Base-by-base conservation (phyloP, 2,329 filamentous ascomycete genomes). In the Dothiorella sarmentorum region DNA sequence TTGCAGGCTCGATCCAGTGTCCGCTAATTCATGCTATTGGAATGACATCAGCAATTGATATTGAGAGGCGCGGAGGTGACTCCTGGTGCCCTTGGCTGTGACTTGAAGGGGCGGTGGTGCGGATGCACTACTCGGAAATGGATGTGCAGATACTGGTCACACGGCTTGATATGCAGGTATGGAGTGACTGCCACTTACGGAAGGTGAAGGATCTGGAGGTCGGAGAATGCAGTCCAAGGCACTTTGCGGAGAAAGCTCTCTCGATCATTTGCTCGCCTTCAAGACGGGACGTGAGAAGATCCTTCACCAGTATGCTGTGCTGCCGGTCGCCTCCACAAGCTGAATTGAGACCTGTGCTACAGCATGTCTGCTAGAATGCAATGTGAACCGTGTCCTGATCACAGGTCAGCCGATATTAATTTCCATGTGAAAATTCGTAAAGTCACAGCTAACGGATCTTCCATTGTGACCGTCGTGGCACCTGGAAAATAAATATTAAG, bases 261-360 rank as follows among this genome's bases (percentile, higher is more conserved):
- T 22, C 35, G 40, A 29, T 40, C 35, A 40, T 24, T 17, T 26
- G 47, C 22, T 10, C 31, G 17, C 20, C 15, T 22, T 29, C 24
- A 6, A 20, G 22, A 7, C 33, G 10, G 17, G 15, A 29, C 37
- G 18, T 17, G 22, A 22, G n/a, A 9, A 29, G 10, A 31, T 31
- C 29, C 29, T 53, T 13, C 7, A 42, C 33, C 24, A 40, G 35
- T 20, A 40, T 53, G 49, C 49, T 29, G 49, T 53, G 49, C 7
- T 10, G 22, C 31, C 31, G 13, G 18, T n/a, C n/a, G n/a, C 47
- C 9, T 17, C 35, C 35, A 53, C 15, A 40, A 53, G 35, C 35
- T 40, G 49, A 53, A 17, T 40, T 53, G 35, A 40, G 35, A 40
- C 49, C 22, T 18, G 49, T 53, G 35, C 35, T 35, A 53, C 49